These are phyloP conservation scores for Scheffersomyces lignicola DNA, from an alignment of 1,139 yeast species.

Conservation along the genomic window DNA sequence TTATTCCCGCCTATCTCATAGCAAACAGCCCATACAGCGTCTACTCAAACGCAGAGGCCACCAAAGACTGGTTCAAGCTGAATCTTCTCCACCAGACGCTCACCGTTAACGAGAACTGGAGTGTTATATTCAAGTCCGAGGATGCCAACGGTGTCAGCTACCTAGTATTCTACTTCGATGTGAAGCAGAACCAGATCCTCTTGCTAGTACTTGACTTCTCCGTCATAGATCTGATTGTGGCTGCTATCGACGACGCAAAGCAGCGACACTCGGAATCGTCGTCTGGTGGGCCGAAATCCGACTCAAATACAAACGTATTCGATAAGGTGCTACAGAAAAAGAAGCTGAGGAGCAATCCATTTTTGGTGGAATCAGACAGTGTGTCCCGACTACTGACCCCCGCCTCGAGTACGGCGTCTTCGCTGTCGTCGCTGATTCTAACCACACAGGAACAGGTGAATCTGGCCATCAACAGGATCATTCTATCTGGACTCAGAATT, in stretches of 20 bases:
- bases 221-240: slow-evolving; percentile 3
- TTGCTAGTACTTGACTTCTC: slow-evolving; percentile 19
- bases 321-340: slow-evolving; percentile 38
- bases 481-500: slow-evolving; percentile 43
- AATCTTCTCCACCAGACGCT: slow-evolving; percentile 16
- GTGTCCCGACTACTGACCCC: slow-evolving; percentile 1
- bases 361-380: slow-evolving; percentile 9
- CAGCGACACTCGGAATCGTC: background rate
- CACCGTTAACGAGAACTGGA: slow-evolving; percentile 12
- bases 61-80: slow-evolving; percentile 27
- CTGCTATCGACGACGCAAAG: background rate
- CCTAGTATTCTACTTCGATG: slow-evolving; percentile 21
- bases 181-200: slow-evolving; percentile 13
- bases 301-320: slow-evolving; percentile 24
- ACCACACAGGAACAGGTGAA: slow-evolving; percentile 33
- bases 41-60: slow-evolving; percentile 22
- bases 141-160: slow-evolving; percentile 13
- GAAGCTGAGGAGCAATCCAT: slow-evolving; percentile 19
- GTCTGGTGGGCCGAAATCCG: background rate
- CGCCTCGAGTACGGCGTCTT: slow-evolving; percentile 7
- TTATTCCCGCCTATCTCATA: slow-evolving; percentile 33
- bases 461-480: slow-evolving; percentile 34
- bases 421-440: slow-evolving; percentile 20
- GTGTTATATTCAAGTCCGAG: slow-evolving; percentile 17
- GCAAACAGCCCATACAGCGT: slow-evolving; percentile 24